Conservation (phyloP, 2,329 filamentous ascomycete genomes). For the Sclerotinia glacialis region DNA sequence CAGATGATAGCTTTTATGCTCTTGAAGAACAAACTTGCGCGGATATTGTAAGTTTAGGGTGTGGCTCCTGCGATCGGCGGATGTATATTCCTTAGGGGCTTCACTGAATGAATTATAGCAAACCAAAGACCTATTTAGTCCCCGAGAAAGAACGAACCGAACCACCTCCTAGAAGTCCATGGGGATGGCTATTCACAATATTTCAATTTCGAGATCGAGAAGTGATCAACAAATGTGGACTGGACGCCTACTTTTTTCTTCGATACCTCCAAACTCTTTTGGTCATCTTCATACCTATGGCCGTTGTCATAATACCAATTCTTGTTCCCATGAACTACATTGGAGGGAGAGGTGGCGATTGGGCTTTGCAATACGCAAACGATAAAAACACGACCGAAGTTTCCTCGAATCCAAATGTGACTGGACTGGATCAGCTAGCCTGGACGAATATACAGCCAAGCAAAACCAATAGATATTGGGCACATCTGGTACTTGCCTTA, state of each 20-base stretch:
- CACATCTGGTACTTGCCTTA: slow-evolving; percentile 77
- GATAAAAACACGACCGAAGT: slow-evolving; percentile 35
- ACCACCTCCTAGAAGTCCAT: slow-evolving; percentile 60
- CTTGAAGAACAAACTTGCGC: slow-evolving; percentile 71
- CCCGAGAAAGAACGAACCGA: slow-evolving; percentile 79
- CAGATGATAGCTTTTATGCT: slow-evolving; percentile 71
- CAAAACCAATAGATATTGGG: slow-evolving; percentile 61
- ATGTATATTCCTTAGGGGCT: background rate
- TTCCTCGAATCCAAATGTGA: slow-evolving; percentile 31
- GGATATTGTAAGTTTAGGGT: slow-evolving; percentile 68
- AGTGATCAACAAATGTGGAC: slow-evolving; percentile 89
- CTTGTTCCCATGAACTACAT: slow-evolving; percentile 80
- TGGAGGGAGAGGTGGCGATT: slow-evolving; percentile 59
- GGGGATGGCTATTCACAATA: slow-evolving; percentile 54
- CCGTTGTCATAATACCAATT: slow-evolving; percentile 75
- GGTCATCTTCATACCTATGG: slow-evolving; percentile 86
- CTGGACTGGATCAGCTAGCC: slow-evolving; percentile 75
- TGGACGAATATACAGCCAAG: slow-evolving; percentile 48
- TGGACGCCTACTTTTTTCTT: slow-evolving; percentile 97
- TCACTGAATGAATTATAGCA: slow-evolving; percentile 47
- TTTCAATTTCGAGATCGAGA: slow-evolving; percentile 70
- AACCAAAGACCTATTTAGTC: slow-evolving; percentile 81
- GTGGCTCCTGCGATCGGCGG: background rate
- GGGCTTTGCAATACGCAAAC: slow-evolving; percentile 38
- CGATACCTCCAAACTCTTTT: slow-evolving; percentile 83